Evolutionary conservation across 441 rosid genomes (phyloP), one percentile per base, ranked within the genome.

Genomic region (Cnidoscolus chayamansa): DNA sequence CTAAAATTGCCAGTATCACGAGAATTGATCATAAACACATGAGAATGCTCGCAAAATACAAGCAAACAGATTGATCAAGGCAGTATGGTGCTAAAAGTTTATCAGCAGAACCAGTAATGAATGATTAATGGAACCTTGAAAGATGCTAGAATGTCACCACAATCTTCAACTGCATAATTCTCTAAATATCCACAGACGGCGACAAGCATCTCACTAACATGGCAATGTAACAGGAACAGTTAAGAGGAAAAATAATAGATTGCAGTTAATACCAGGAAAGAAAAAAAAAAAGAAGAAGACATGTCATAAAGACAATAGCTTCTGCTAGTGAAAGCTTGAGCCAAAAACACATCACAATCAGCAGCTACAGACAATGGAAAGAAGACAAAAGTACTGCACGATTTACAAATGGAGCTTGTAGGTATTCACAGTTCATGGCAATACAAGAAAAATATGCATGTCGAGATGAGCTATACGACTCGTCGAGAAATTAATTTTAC

Each of bases 381-480:
- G 1, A 15, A 37, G 62, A 71, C 58, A 48, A 35, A 63, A 54
- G 53, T 63, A 25, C 78, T 55, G 73, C 74, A 77, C 53, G 63
- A 25, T 16, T 70, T 68, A 12, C 7, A 20, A 57, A 49, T 53
- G 13, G 43, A 56, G 72, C 53, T 37, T 54, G 55, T 65, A 15
- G 62, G 37, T 71, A 61, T 70, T 70, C 72, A 59, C 75, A 75
- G 58, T 64, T 72, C 51, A 30, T 48, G 20, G 35, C 66, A 64
- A 6, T 43, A 32, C 40, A 70, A 68, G 62, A 20, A 62, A 49
- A 2, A 67, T 43, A 60, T 62, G 73, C 78, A 76, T n/a, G 67
- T 47, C 59, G 51, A 35, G 65, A 77, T 11, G 60, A 66, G 70
- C 70, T 63, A 32, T 56, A 12, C 30, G 55, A 64, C 66, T 59